Conservation (phyloP, 352 stramenopile species). For the Globisporangium emineosum region DNA sequence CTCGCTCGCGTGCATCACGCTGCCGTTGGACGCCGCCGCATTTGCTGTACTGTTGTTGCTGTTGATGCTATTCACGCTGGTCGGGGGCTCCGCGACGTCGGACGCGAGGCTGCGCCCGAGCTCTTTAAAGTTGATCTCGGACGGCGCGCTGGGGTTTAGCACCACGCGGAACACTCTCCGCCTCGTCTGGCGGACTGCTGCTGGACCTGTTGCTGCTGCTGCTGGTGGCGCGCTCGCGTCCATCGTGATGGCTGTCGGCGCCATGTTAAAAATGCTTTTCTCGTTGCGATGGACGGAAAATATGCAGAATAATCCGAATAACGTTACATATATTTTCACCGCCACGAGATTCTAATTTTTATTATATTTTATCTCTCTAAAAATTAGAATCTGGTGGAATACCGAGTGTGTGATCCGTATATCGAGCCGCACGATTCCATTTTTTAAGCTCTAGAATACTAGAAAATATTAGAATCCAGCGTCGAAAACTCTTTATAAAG, state of each 20-base stretch:
- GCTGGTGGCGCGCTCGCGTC: background rate
- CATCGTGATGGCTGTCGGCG: background rate
- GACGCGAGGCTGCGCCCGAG: constrained; percentile 31
- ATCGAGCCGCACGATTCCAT: no score
- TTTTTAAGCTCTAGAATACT: no score
- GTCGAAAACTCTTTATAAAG: no score
- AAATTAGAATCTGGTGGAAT: no score
- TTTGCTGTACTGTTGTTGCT: background rate
- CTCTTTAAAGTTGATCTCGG: constrained; percentile 76
- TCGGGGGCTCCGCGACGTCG: constrained; percentile 1
- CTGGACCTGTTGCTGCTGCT: background rate
- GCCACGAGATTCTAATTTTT: no score
- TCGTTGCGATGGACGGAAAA: background rate
- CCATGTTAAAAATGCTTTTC: constrained; percentile 1
- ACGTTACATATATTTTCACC: no score
- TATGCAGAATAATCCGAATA: background rate
- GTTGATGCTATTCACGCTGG: background rate
- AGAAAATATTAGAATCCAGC: no score
- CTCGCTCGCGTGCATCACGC: constrained; percentile 1
- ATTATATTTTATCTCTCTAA: no score
- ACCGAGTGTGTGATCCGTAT: no score
- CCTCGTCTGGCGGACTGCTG: background rate
- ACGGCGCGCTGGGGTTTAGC: constrained; percentile 36
- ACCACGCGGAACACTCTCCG: constrained; percentile 47
- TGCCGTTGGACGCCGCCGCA: background rate